Evolutionary conservation across 371 early-diverging fungal species (phyloP).

Genomic region (Mortierella sp.): DNA sequence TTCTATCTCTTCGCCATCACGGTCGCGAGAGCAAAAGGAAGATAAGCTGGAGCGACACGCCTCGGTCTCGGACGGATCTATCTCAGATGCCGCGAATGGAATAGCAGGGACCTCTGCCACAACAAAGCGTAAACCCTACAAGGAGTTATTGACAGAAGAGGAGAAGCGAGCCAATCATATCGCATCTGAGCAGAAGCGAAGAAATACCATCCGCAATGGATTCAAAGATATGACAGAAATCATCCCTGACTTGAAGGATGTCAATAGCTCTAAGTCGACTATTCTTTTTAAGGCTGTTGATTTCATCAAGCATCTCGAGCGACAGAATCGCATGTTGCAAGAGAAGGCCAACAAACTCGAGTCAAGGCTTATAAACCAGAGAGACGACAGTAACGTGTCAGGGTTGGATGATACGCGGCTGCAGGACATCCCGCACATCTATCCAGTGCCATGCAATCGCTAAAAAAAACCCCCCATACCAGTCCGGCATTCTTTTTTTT

Average conservation of each 20-base stretch:
- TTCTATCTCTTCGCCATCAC: conserved; percentile 18
- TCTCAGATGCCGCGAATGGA: conserved; percentile 27
- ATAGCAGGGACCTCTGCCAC: conserved; percentile 14
- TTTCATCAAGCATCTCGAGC: conserved; percentile 58
- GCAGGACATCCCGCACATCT: conserved; percentile 56
- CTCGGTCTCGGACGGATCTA: conserved; percentile 43
- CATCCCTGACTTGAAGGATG: conserved; percentile 55
- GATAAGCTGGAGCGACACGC: conserved; percentile 31
- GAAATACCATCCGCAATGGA: conserved; percentile 55
- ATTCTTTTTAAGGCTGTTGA: conserved; percentile 61
- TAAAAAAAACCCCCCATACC: conserved; percentile 3
- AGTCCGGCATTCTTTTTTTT: neutral
- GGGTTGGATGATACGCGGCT: conserved; percentile 49
- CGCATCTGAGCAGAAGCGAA: conserved; percentile 54
- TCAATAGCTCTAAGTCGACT: conserved; percentile 59
- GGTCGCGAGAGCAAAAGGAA: conserved; percentile 17
- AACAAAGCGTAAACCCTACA: conserved; percentile 56
- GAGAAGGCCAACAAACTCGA: conserved; percentile 64
- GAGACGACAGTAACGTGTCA: conserved; percentile 13
- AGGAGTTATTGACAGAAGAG: conserved; percentile 89
- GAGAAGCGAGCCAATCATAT: conserved; percentile 97
- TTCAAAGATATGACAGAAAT: conserved; percentile 58
- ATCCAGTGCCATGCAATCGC: conserved; percentile 53
- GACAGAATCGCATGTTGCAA: conserved; percentile 59
- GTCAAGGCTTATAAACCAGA: conserved; percentile 55